Evolutionary conservation across 805 yeast genomes (phyloP).

Genomic region (Brettanomyces naardenensis): DNA sequence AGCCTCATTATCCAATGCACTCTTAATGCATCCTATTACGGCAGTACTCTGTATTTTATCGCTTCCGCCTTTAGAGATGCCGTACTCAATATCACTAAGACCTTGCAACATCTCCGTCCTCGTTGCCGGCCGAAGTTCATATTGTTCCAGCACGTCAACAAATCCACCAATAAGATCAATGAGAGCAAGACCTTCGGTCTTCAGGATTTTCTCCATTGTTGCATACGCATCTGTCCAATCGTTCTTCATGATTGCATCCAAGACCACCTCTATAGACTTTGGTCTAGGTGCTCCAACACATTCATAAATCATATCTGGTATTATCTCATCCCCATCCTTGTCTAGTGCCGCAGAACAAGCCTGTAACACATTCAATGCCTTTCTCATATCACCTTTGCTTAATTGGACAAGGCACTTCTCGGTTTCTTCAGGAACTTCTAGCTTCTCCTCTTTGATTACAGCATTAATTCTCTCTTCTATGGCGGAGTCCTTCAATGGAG

Average conservation of each 20-base stretch:
- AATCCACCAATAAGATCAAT: conserved; percentile 78
- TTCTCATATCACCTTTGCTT: conserved; percentile 95
- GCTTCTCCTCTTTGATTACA: conserved; percentile 62
- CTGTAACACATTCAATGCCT: conserved; percentile 87
- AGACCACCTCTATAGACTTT: conserved; percentile 63
- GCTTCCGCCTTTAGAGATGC: conserved; percentile 86
- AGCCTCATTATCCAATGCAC: conserved; percentile 47
- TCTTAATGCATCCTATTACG: conserved; percentile 76
- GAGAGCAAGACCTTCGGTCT: conserved; percentile 77
- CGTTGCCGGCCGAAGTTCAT: conserved; percentile 55
- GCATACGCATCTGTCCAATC: conserved; percentile 78
- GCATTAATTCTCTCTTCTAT: conserved; percentile 57
- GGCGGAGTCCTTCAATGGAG: conserved; percentile 67
- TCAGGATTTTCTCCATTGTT: conserved; percentile 60
- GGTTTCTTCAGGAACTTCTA: conserved; percentile 54
- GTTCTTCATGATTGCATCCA: conserved; percentile 73
- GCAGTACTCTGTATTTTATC: conserved; percentile 89
- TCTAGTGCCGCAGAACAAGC: conserved; percentile 81
- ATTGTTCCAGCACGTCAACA: conserved; percentile 58
- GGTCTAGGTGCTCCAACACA: conserved; percentile 97
- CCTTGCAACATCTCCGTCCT: conserved; percentile 61
- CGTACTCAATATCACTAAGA: conserved; percentile 82
- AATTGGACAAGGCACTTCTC: conserved; percentile 56
- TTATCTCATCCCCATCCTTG: conserved; percentile 41
- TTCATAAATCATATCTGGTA: conserved; percentile 74